Base-by-base conservation (phyloP, 805 yeast genomes). In the Cyberlindnera galapagoensis region DNA sequence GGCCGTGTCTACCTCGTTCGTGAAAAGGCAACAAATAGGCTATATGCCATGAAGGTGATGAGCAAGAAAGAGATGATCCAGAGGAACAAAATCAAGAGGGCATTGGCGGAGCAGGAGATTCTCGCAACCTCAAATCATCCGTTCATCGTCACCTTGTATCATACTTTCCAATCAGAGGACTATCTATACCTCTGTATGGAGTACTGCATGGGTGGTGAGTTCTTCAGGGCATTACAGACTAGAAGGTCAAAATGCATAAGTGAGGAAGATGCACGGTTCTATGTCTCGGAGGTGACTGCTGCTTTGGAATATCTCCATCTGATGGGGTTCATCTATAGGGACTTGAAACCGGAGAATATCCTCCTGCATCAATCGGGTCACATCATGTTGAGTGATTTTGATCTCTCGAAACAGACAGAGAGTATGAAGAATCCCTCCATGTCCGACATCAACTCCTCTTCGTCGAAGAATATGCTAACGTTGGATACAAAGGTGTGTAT, bases 161-260 rank as follows among this genome's bases (percentile, higher is more conserved):
- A 92, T 57, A 87, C 96, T 0, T 92, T 92, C 63, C 98, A 92
- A 60, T 81, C 95, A 4, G 92, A 85, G 38, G 97, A 88, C 47
- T 77, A 83, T 51, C 60, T 92, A 9, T 92, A 87, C 47, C 70
- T 92, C 24, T 92, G 99, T 59, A 90, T 94, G 95, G 99, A 92
- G 56, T 92, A 90, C 51, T 92, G 99, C 53, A 86, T 92, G 87
- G 99, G 99, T 19, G 99, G 99, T 28, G 98, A 94, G 60, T 92
- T 92, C 51, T 92, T 92, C 65, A 66, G 97, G 38, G 98, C 97
- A 0, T 61, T 92, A 33, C 98, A 92, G 59, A 87, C 97, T 0
- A 69, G 97, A 39, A 80, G 76, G 40, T 75, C 86, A 34, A 85
- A 87, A 53, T 83, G 94, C 44, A 80, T 92, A 10, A 64, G 75